Evolutionary conservation across 2,329 filamentous ascomycete genomes (phyloP), one percentile per base, ranked within the genome.

Genomic region (Botrytis elliptica): DNA sequence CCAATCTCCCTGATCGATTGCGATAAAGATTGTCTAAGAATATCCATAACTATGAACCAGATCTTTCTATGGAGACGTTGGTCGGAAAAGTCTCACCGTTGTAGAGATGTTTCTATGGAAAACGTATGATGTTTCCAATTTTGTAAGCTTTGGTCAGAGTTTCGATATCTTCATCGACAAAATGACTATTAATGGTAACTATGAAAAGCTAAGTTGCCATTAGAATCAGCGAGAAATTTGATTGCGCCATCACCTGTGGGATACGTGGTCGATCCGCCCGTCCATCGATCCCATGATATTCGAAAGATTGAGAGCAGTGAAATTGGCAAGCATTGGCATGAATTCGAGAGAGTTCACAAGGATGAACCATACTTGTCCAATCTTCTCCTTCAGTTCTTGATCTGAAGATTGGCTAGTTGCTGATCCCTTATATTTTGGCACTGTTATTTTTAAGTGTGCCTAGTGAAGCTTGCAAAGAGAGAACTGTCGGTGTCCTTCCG

Each of bases 1-100:
- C 6, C 83, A 83, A 81, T 85, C 85, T 75, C 85, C 84, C 75
- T 85, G 84, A 67, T 85, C 84, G 52, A 84, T 83, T 6, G 82
- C 82, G 46, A 85, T 85, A 68, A 85, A 82, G 1, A 85, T 77
- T 69, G 81, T 82, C 71, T 82, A 80, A 52, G 80, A 62, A 75
- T 85, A 81, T 9, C 83, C 83, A 29, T 83, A 81, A 36, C 78
- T 65, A 73, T 78, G 82, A 36, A 84, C 83, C 70, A 83, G 81
- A 49, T 81, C 76, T 78, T 85, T 84, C 2, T 85, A 80, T 46
- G 81, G 80, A 4, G 81, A 77, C 1, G 63, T 79, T n/a, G 80
- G 73, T 72, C 82, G 80, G 74, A 81, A 79, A n/a, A 85, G 79
- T 74, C 85, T 84, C 5, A 76, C 75, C 4, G 81, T 81, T 77